Evolutionary conservation across 1,139 yeast genomes (phyloP), one percentile per base, ranked within the genome.

Genomic region (Saccharomyces pastorianus): DNA sequence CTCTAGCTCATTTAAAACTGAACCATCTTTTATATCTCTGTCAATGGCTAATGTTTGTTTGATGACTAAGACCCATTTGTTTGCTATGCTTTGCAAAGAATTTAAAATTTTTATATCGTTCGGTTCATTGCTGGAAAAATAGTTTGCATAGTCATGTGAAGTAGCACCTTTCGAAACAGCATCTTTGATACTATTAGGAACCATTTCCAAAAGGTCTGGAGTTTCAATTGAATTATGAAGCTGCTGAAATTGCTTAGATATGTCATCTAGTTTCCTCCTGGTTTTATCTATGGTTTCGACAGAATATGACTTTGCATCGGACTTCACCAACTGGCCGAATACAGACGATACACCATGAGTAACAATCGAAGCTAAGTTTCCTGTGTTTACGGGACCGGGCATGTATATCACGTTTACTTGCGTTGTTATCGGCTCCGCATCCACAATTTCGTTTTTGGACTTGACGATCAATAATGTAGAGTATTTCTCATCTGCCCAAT

Each of bases 21-120:
- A 73, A 0, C 88, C 90, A 48, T 79, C 82, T 1, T 70, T 59
- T 0, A 88, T 82, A 34, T 78, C 78, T 53, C 78, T 79, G 4
- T 77, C 69, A 47, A 84, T 67, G 34, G 73, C 72, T 0, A 91
- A 80, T 7, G 88, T 72, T 1, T 76, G 70, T 59, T 83, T 88
- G 11, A 84, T 80, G 47, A 81, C 79, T 57, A 76, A 79, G 26
- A 84, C 80, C 97, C 97, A 90, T 9, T 74, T 75, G 61, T 87
- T 87, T 4, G 84, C 93, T 4, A 76, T 76, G 2, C 78, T 70
- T 51, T 91, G 93, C 9, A 89, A 69, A 47, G 77, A 77, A 63
- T 90, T 90, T 49, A 89, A 72, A 57, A 85, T 77, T 0, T 70
- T 66, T 0, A 85, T 69, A 60, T 88, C 91, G 0, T 70, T 60